Conservation (phyloP, 1,139 yeast genomes). For the Debaryomyces subglobosus region DNA sequence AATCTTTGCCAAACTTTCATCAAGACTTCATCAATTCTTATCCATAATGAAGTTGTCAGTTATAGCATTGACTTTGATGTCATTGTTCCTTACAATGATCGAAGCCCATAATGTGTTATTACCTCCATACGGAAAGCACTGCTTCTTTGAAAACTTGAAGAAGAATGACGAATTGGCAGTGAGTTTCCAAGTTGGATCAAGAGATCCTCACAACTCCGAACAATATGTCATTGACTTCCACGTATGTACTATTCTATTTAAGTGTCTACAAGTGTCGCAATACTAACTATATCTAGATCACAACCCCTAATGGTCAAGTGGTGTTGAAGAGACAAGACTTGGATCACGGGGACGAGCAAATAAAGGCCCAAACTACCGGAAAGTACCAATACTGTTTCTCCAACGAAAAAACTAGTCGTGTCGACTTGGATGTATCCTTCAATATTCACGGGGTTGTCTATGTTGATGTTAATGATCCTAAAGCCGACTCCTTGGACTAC, state of each 20-base stretch:
- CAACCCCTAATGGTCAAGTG: conserved; percentile 61
- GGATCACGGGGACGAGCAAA: conserved; percentile 80
- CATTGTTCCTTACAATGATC: conserved; percentile 21
- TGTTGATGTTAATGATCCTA: conserved; percentile 82
- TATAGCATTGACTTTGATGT: conserved; percentile 4
- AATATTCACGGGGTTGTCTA: conserved; percentile 93
- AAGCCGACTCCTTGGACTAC: conserved; percentile 80
- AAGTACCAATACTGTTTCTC: conserved; percentile 89
- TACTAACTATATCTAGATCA: conserved; percentile 35
- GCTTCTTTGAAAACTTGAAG: conserved; percentile 84
- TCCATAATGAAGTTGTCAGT: conserved; percentile 5
- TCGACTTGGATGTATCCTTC: conserved; percentile 90
- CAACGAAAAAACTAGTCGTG: conserved; percentile 73
- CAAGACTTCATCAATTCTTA: neutral
- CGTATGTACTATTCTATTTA: conserved; percentile 25
- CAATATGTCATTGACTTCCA: conserved; percentile 80
- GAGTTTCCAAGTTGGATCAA: conserved; percentile 91
- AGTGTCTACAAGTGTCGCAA: neutral
- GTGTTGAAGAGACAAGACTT: conserved; percentile 54
- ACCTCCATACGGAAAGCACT: conserved; percentile 84
- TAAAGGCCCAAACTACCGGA: conserved; percentile 69
- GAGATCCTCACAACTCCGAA: conserved; percentile 76
- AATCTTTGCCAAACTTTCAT: neutral
- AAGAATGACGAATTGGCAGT: conserved; percentile 86
- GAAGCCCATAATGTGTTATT: conserved; percentile 79